phyloP scores from a whole-genome alignment of 2,329 filamentous ascomycete species.

The Graphium sp. region DNA sequence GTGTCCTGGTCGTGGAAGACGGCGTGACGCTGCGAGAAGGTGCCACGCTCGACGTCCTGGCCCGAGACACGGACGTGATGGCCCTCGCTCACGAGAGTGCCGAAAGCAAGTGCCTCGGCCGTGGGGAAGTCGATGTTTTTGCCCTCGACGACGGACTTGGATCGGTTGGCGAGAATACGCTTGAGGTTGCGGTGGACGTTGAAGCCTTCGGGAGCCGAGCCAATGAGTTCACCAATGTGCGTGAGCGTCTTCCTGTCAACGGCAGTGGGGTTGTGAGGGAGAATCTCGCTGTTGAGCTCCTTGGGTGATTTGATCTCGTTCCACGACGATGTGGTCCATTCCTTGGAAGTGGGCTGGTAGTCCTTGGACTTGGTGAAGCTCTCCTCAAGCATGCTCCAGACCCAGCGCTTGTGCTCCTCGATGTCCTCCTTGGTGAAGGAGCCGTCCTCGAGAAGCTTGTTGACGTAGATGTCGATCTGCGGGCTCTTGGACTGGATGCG shows the following conservation, averaged over 20 bases:
- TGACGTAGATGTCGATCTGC: constrained; percentile 79
- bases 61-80: constrained; percentile 96
- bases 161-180: constrained; percentile 78
- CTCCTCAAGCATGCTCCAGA: constrained; percentile 97
- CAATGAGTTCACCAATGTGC: constrained; percentile 70
- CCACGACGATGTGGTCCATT: constrained; percentile 98
- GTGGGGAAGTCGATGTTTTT: constrained; percentile 97
- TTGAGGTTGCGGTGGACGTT: constrained; percentile 88
- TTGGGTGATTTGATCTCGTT: constrained; percentile 99
- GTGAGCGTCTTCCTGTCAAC: constrained; percentile 58
- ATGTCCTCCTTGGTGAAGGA: constrained; percentile 96
- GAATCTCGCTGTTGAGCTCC: constrained; percentile 84
- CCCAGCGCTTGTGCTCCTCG: constrained; percentile 98
- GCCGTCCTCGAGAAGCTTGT: constrained; percentile 79
- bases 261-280: constrained; percentile 79
- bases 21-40: constrained; percentile 93
- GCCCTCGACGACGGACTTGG: constrained; percentile 83
- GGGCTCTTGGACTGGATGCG: constrained; percentile 72
- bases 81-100: constrained; percentile 76
- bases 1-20: constrained; percentile 96
- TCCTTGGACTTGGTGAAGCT: constrained; percentile 96
- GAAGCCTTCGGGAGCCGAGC: constrained; percentile 68
- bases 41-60: constrained; percentile 98
- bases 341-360: constrained; percentile 88
- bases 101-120: constrained; percentile 89